Evolutionary conservation across 441 rosid genomes (phyloP), one percentile per base, ranked within the genome.

Genomic region (Breynia disticha): DNA sequence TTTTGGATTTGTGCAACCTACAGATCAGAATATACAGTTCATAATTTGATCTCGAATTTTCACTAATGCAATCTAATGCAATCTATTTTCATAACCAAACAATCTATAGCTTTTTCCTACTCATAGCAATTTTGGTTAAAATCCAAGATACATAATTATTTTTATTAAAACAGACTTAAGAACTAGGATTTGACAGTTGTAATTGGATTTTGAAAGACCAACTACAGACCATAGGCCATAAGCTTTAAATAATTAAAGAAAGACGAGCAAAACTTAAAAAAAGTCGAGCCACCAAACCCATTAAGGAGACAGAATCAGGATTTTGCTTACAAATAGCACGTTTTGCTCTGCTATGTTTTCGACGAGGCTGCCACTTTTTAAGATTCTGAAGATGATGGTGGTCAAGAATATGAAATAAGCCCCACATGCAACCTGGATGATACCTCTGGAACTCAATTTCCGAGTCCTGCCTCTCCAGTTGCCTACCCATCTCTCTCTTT

Each of bases 1-100:
- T 59, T 75, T 64, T 2, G 96, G 95, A 52, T 73, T 67, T 64
- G 72, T 65, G 56, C 67, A 80, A 61, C 96, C 97, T 90, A 63
- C 60, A 68, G 57, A 42, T 19, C 41, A 7, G 50, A 61, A 46
- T 38, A 49, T 15, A 28, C 35, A 28, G 35, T 28, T 28, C 5
- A 28, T 9, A 28, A 28, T 28, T 9, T 4, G 35, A 28, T 28
- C 35, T 28, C 35, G 8, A 28, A 28, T 9, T 28, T 28, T 28
- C 35, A 28, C 35, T 28, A 28, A 28, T 28, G 8, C n/a, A 28
- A 28, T 28, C n/a, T n/a, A n/a, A n/a, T n/a, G n/a, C n/a, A n/a
- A n/a, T 28, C 35, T 28, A 28, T 9, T 28, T 9, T 28, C 35
- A 5, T 3, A 28, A 9, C 5, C 35, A 28, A 28, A 28, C 5